Evolutionary conservation across 140 eudicot species (phyloP), one percentile per base, ranked within the genome.

Genomic region (Flaveria floridana): DNA sequence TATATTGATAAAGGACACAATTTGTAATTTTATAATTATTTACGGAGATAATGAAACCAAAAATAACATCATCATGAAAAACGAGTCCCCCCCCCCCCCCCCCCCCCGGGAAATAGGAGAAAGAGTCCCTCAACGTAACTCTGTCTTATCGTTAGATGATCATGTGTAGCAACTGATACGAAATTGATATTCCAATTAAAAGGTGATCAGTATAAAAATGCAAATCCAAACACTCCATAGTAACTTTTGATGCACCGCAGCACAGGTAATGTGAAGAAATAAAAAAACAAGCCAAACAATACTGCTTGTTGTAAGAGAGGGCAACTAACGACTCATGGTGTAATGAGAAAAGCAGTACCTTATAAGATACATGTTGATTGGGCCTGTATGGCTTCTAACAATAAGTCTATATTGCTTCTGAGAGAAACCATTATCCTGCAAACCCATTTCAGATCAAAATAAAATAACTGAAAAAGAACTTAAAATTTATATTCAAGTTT

Each of bases 361-460:
- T 59, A 87, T 13, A 55, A 87, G 91, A 86, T 82, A 88, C 80
- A 84, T 66, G 66, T 72, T 73, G 41, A 90, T 83, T 46, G 96
- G 95, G 67, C 91, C 95, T 15, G 86, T 85, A 72, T 80, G 78
- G 85, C 96, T 90, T 81, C 95, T 84, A 26, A 90, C 78, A 42
- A 72, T 79, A 69, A 90, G 96, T 55, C 75, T 78, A 65, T 28
- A 87, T 73, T 86, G 86, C 80, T 79, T 86, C 57, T 73, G 82
- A 37, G 63, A 71, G 71, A 78, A 82, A 77, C 65, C 76, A 42
- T 65, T 16, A 55, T 85, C 95, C 96, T 90, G 84, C 73, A 70
- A 57, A 64, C 18, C 57, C 65, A 81, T 42, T 46, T 50, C 58
- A 52, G 7, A 81, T 80, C 64, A 72, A 67, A 47, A 67, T 46